phyloP scores from a whole-genome alignment of 371 early-diverging fungal genomes.

The Mortierella polycephala region DNA sequence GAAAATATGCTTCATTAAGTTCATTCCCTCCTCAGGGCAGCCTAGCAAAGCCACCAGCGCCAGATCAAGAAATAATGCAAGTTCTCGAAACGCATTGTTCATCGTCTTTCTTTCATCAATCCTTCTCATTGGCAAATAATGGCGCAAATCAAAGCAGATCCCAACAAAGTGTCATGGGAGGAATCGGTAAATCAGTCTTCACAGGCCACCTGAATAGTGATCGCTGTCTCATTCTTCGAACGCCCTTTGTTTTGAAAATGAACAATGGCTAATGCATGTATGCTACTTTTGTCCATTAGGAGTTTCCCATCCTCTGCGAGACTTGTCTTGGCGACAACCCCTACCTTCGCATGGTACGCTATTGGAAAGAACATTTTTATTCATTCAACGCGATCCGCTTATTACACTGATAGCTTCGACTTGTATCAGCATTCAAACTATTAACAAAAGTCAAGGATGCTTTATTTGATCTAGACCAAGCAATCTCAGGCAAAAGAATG shows the following conservation, averaged over 20 bases:
- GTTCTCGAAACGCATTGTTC: background rate
- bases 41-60: background rate
- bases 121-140: conserved; percentile 33
- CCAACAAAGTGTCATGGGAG: conserved; percentile 80
- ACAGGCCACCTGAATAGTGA: background rate
- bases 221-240: background rate
- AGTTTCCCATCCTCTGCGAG: conserved; percentile 93
- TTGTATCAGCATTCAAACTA: background rate
- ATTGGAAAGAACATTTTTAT: background rate
- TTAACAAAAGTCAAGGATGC: background rate
- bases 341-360: conserved; percentile 93
- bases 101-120: background rate
- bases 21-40: too few species aligned
- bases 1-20: too few species aligned
- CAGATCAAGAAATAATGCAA: background rate
- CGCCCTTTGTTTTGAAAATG: background rate
- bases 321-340: conserved; percentile 98
- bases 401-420: too few species aligned
- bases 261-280: background rate
- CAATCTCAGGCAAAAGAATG: conserved; percentile 91
- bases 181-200: conserved; percentile 60
- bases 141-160: conserved; percentile 73
- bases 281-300: conserved; percentile 57
- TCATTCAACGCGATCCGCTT: too few species aligned
- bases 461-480: conserved; percentile 66